Base-by-base conservation (phyloP, 805 yeast species). In the Candida suzukii region DNA sequence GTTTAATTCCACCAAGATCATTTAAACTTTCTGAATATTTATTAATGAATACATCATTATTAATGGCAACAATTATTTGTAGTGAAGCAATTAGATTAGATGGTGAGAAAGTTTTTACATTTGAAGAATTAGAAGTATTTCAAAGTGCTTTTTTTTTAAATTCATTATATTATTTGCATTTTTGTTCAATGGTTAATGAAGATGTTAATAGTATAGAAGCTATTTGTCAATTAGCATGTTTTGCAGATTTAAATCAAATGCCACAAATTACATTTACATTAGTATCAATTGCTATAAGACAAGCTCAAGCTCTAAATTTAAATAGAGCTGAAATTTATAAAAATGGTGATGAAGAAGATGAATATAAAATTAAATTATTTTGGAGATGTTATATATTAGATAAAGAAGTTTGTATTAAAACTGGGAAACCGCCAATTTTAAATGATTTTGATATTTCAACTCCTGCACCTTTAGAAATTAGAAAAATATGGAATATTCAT, bases 241-340 rank as follows among this genome's bases (percentile, higher is more conserved):
- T 64, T 45, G 57, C 70, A 34, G 66, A 71, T 22, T 34, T 40
- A 10, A 39, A 48, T 5, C 49, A 60, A 9, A 32, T 57, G 2
- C 57, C 70, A 1, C 75, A 73, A 31, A 58, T 70, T 11, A 64
- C 70, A 5, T 66, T 62, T 40, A 58, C 66, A 38, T 48, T 76
- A 16, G 53, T 68, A 4, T 54, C 75, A 2, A 64, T 71, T 1
- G 75, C 78, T 6, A 66, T 74, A 5, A 62, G 80, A 45, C 70
- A 68, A 46, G 82, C 82, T 0, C 73, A 70, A 37, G 80, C 75
- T 31, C 49, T 78, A 52, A 85, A 85, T 0, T 60, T 83, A 7
- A 76, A 80, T 47, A 59, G 78, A 40, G 57, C 56, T 4, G 82
- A 76, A 36, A 50, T 70, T 2, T 66, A 67, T 39, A 48, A 55